Evolutionary conservation across 805 yeast species (phyloP), one percentile per base, ranked within the genome.

Genomic region (Tetrapisispora iriomotensis): DNA sequence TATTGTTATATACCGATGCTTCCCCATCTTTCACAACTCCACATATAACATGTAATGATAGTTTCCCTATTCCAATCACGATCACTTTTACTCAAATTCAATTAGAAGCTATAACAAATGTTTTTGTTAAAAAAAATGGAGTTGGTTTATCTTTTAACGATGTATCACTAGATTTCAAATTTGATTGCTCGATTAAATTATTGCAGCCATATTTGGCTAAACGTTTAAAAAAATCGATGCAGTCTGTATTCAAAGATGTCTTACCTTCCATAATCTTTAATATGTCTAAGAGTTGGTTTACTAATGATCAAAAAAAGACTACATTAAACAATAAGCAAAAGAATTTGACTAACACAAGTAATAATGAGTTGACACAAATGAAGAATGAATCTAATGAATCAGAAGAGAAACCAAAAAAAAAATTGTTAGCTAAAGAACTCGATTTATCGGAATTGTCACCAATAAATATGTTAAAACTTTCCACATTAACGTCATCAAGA

Each of bases 401-500:
- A 4, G 26, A 12, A 25, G 13, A 17, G 13, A 25, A 25, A 18
- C 12, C 18, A 18, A 8, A 18, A 9, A 26, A 8, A n/a, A 26
- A 25, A 6, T 27, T 32, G 3, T 18, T 29, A 9, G 20, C 29
- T 12, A 63, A 56, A 25, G 59, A 53, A 19, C 38, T 40, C 4
- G 63, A 59, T 37, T 37, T 53, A 20, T 56, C 50, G 19, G 74
- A 75, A 37, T 66, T 80, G 14, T 72, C 82, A 4, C 75, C 84
- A 2, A 79, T 79, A 8, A 79, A 77, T 46, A 71, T 79, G 69
- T 66, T 77, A 54, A 71, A 81, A 51, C 67, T 88, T 12, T 72
- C 82, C 1, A 71, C 83, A 4, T 64, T 90, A 42, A 73, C 77
- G 35, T 75, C 80, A 13, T 77, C 90, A 2, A 73, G 96, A 46